A percentile compares a stretch with the other conserved stretches of the same genome.
Conservation (phyloP, 1,284 basidiomycete genomes). For the Pseudozyma hubeiensis region DNA sequence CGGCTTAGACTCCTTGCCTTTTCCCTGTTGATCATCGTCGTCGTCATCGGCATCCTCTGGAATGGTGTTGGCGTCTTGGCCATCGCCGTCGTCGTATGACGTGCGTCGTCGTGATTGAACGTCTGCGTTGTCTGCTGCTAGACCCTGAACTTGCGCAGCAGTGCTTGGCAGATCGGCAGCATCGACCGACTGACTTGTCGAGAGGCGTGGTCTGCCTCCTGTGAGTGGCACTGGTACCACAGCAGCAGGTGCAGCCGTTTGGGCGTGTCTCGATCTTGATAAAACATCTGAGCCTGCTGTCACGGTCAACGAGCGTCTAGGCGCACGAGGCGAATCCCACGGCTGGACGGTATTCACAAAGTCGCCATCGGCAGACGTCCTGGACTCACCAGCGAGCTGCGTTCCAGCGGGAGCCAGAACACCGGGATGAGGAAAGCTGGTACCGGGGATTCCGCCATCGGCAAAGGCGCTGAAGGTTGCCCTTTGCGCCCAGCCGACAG, state of each 20-base stretch:
- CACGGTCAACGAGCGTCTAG: constrained; percentile 17
- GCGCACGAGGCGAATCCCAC: constrained; percentile 29
- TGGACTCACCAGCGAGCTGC: background rate
- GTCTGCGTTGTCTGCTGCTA: background rate
- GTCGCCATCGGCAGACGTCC: constrained; percentile 14
- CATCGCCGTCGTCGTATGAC: background rate
- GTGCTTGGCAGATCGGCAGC: constrained; percentile 15
- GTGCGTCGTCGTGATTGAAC: background rate
- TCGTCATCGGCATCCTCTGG: constrained; percentile 3
- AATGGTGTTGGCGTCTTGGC: background rate
- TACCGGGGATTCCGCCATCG: constrained; percentile 29
- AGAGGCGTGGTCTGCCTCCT: background rate
- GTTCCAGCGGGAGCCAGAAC: constrained; percentile 5
- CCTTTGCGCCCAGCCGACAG: constrained; percentile 15
- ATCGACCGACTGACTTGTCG: constrained; percentile 15
- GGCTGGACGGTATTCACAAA: constrained; percentile 38
- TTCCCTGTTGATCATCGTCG: constrained; percentile 7
- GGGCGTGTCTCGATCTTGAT: background rate
- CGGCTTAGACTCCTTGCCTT: constrained; percentile 4
- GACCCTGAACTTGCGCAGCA: background rate
- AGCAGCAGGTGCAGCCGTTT: background rate
- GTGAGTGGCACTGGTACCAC: background rate
- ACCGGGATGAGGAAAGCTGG: constrained; percentile 36
- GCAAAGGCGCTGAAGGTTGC: constrained; percentile 22
- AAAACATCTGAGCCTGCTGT: background rate